These are phyloP conservation scores for Tulasnella sp. DNA, from an alignment of 768 basidiomycete species.

Conservation along the genomic window DNA sequence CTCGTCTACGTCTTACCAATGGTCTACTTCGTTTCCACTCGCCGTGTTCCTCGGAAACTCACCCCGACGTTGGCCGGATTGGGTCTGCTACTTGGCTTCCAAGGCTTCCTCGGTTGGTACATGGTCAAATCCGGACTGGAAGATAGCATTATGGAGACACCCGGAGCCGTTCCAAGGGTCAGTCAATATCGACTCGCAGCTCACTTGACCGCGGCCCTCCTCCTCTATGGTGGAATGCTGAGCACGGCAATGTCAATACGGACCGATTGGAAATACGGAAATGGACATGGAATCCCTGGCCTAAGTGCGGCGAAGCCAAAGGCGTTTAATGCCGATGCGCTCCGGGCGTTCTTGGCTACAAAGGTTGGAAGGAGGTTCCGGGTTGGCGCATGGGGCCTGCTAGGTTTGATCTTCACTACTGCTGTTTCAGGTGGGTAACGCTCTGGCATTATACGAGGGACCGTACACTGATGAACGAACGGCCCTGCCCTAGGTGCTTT, in stretches of 20 bases:
- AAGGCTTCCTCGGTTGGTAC: conserved; percentile 96
- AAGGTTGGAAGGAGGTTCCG: conserved; percentile 63
- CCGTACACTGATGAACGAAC: background rate
- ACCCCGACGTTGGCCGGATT: conserved; percentile 69
- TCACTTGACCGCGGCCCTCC: conserved; percentile 88
- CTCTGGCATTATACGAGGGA: conserved; percentile 15
- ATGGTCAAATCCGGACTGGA: conserved; percentile 98
- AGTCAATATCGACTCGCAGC: conserved; percentile 96
- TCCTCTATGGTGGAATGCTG: conserved; percentile 94
- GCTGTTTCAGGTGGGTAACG: conserved; percentile 77
- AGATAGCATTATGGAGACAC: conserved; percentile 74
- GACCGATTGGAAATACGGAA: conserved; percentile 77
- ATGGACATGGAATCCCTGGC: conserved; percentile 38
- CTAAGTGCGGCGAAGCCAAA: background rate
- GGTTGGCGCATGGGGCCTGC: conserved; percentile 60
- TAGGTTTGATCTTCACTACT: conserved; percentile 84
- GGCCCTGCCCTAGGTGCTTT: conserved; percentile 74
- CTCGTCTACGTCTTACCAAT: conserved; percentile 82
- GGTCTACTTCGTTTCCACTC: conserved; percentile 73
- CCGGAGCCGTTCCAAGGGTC: conserved; percentile 88
- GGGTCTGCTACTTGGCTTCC: conserved; percentile 81
- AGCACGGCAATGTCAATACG: conserved; percentile 71
- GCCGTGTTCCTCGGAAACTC: conserved; percentile 66
- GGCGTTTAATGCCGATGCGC: conserved; percentile 43
- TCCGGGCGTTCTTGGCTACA: conserved; percentile 57